Evolutionary conservation across 2,329 filamentous ascomycete species (phyloP), one percentile per base, ranked within the genome.

Genomic region (Colletotrichum godetiae): DNA sequence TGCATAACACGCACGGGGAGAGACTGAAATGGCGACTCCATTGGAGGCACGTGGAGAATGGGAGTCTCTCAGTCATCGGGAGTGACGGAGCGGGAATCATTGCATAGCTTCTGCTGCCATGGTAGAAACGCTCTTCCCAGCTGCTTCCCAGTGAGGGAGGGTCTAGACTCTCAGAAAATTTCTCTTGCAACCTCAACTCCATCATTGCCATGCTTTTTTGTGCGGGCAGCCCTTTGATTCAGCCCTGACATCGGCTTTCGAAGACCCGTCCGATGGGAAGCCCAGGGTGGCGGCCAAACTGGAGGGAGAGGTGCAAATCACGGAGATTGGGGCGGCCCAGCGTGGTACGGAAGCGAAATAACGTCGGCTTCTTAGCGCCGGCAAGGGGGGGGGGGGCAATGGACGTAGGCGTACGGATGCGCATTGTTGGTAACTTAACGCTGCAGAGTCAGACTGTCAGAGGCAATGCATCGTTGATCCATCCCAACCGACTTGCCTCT

Each of bases 291-390:
- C 65, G 53, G 33, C 59, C 59, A 58, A 69, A 52, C 65, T 37
- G 68, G 57, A 62, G 57, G 57, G 24, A 46, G 37, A 52, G 53
- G n/a, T 59, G 42, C 66, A 60, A 24, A 70, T 37, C 46, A 60
- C 67, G 70, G 70, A 73, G 70, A 73, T 73, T 73, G 67, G 67
- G 56, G 67, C 55, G 60, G 59, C 35, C 55, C 60, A 73, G 59
- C 55, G 60, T 60, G 31, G 67, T 33, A 55, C 59, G 67, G 67
- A 73, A 73, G 70, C 70, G 70, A 73, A 49, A 73, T 73, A 70
- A 70, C 67, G 35, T 60, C 59, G 42, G 24, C 22, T 33, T 56
- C 10, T 52, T 61, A 61, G 70, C 67, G 66, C 22, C 46, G 67
- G 55, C 60, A 46, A 68, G 66, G 70, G 70, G 42, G 66, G 13